A percentile compares a stretch with the other conserved stretches of the same genome.
Conservation (phyloP, 371 early-diverging fungal species). For the Actinomucor elegans region DNA sequence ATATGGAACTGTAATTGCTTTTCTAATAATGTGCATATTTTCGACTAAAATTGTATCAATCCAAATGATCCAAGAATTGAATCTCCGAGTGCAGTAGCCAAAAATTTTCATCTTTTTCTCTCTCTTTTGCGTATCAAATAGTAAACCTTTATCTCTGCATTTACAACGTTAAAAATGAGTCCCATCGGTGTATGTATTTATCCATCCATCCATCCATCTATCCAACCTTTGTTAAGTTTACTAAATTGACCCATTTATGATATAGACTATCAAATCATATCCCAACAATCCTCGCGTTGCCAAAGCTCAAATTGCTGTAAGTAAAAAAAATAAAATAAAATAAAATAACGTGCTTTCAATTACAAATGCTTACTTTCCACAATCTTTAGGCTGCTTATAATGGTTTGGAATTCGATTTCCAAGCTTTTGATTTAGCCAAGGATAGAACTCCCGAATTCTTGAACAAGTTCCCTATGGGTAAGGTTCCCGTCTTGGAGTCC, state of each 20-base stretch:
- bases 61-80: too few species aligned
- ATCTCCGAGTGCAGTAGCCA: too few species aligned
- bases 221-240: slow-evolving; percentile 79
- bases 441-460: slow-evolving; percentile 73
- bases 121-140: too few species aligned
- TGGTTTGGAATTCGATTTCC: slow-evolving; percentile 68
- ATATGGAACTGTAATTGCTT: too few species aligned
- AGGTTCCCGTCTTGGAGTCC: slow-evolving; percentile 83
- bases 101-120: too few species aligned
- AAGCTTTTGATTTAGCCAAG: slow-evolving; percentile 64
- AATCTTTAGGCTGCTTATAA: slow-evolving; percentile 69
- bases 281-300: slow-evolving; percentile 57
- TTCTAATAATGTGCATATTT: too few species aligned
- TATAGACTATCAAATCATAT: slow-evolving; percentile 54
- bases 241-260: slow-evolving; percentile 56
- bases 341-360: too few species aligned
- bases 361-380: too few species aligned
- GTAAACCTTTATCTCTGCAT: neutral
- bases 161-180: slow-evolving; percentile 16
- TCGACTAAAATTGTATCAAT: too few species aligned
- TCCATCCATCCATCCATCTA: slow-evolving; percentile 52
- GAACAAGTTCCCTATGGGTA: slow-evolving; percentile 80
- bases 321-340: slow-evolving; percentile 24
- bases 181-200: slow-evolving; percentile 29
- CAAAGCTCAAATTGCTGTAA: slow-evolving; percentile 68